Percentiles rank a stretch among this genome's conserved stretches.
phyloP scores from a whole-genome alignment of 768 basidiomycete species.

The Guyanaporus albipodus region DNA sequence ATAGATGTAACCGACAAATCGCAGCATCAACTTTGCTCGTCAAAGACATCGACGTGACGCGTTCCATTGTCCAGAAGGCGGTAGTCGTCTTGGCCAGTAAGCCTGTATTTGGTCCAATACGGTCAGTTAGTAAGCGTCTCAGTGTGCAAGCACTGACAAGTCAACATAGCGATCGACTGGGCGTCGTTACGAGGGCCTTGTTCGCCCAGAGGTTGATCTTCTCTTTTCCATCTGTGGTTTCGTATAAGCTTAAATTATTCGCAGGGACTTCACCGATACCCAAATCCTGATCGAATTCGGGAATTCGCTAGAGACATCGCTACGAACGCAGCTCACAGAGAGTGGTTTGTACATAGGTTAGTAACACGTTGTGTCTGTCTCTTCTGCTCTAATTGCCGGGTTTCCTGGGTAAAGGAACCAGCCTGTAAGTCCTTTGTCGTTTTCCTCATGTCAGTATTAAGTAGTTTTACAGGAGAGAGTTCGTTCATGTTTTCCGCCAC shows the following conservation, averaged over 20 bases:
- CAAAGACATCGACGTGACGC: slow-evolving; percentile 81
- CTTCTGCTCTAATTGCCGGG: slow-evolving; percentile 5
- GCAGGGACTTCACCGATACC: slow-evolving; percentile 82
- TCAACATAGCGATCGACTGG: slow-evolving; percentile 74
- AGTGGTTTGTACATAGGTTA: slow-evolving; percentile 93
- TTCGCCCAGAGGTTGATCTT: slow-evolving; percentile 71
- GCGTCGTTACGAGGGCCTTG: slow-evolving; percentile 88
- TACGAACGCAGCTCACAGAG: slow-evolving; percentile 82
- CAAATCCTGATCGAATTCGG: slow-evolving; percentile 89
- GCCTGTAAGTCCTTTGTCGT: slow-evolving; percentile 44
- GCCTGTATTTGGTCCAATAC: slow-evolving; percentile 91
- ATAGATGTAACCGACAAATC: slow-evolving; percentile 93
- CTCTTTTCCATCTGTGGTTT: not conserved
- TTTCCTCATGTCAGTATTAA: not conserved
- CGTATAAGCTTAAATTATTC: not conserved
- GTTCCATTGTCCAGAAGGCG: slow-evolving; percentile 96
- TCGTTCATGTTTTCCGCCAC: slow-evolving; percentile 92
- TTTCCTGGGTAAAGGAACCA: slow-evolving; percentile 52
- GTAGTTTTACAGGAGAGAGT: slow-evolving; percentile 60
- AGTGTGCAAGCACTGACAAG: slow-evolving; percentile 1
- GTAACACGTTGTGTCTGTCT: slow-evolving; percentile 17
- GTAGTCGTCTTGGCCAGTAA: slow-evolving; percentile 90
- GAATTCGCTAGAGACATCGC: slow-evolving; percentile 65
- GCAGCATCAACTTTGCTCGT: slow-evolving; percentile 72
- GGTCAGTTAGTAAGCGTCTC: slow-evolving; percentile 39